phyloP scores from a whole-genome alignment of 164 flowering plant genomes.

The Nymphaea thermarum region DNA sequence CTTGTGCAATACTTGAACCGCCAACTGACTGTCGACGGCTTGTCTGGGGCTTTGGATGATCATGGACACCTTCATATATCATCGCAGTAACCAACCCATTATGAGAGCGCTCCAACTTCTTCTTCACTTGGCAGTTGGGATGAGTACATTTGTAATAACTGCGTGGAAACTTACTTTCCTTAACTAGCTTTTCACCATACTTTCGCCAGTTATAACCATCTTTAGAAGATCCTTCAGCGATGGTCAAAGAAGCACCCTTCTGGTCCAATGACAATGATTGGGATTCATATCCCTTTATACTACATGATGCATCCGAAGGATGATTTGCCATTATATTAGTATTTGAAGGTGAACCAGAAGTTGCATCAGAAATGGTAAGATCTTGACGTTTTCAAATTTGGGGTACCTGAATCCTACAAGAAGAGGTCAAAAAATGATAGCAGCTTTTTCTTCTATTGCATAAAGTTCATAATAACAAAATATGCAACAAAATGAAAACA shows the following conservation, averaged over 20 bases:
- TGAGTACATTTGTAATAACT: conserved; percentile 70
- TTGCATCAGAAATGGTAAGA: conserved; percentile 20
- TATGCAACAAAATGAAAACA: not conserved
- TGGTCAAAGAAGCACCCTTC: conserved; percentile 24
- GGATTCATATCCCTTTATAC: conserved; percentile 6
- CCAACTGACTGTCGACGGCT: conserved; percentile 23
- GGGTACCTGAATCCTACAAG: conserved; percentile 28
- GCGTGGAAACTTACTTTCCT: conserved; percentile 53
- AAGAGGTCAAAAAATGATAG: not conserved
- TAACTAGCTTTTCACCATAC: conserved; percentile 70
- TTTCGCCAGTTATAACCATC: conserved; percentile 80
- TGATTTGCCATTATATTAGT: conserved; percentile 10
- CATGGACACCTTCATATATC: conserved; percentile 55
- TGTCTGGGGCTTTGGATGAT: conserved; percentile 47
- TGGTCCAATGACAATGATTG: conserved; percentile 18
- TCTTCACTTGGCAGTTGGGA: conserved; percentile 54
- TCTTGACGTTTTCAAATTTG: conserved; percentile 32
- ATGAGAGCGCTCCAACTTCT: conserved; percentile 52
- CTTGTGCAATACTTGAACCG: conserved; percentile 17
- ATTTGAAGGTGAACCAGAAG: conserved; percentile 14
- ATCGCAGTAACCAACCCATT: conserved; percentile 48
- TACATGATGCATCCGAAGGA: conserved; percentile 20
- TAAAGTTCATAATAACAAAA: not conserved
- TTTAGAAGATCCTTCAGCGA: conserved; percentile 35
- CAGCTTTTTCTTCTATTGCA: not conserved